Evolutionary conservation across 2,329 filamentous ascomycete genomes (phyloP), one percentile per base, ranked within the genome.

Genomic region (Ascochyta rabiei): DNA sequence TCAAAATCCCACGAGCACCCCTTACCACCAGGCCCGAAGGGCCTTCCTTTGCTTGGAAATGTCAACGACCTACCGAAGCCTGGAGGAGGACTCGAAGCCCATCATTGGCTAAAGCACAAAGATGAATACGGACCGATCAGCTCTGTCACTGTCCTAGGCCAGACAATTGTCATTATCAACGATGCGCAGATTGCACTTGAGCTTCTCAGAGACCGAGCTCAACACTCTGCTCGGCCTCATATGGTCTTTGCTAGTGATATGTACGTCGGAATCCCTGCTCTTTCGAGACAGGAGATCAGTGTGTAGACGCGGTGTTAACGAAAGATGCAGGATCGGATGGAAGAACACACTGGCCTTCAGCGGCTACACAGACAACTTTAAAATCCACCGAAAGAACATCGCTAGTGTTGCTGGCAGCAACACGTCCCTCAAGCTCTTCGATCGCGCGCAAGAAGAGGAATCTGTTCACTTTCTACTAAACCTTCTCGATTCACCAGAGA

Each of bases 11-110:
- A 60, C 50, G 58, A 35, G 6, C 53, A 50, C n/a, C 66, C 71
- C 2, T 64, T 82, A 0, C 82, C 81, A 1, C 82, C 82, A 1
- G 83, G 83, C 0, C 83, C 82, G 0, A 80, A 73, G 33, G 75
- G 75, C 0, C 63, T 79, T 6, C 80, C 80, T 0, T 13, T 84
- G 0, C 26, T 84, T 4, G 82, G 82, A 4, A 84, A 84, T 59
- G 57, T 84, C 15, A 56, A 61, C 1, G 81, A 84, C 56, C 66
- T 84, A 10, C 82, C 82, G 0, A 65, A 73, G 0, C 51, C 68
- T 8, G 42, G 24, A 18, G 73, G 71, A 0, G 58, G 58, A 34
- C 72, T 70, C 8, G 79, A 80, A 46, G 77, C 69, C 63, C 56
- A 73, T 18, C 77, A 81, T 48, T 81, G 78, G 78, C 49, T 76